These are phyloP conservation scores for Pseudogymnoascus sp. DNA, from an alignment of 2,329 filamentous ascomycete species.

Conservation along the genomic window DNA sequence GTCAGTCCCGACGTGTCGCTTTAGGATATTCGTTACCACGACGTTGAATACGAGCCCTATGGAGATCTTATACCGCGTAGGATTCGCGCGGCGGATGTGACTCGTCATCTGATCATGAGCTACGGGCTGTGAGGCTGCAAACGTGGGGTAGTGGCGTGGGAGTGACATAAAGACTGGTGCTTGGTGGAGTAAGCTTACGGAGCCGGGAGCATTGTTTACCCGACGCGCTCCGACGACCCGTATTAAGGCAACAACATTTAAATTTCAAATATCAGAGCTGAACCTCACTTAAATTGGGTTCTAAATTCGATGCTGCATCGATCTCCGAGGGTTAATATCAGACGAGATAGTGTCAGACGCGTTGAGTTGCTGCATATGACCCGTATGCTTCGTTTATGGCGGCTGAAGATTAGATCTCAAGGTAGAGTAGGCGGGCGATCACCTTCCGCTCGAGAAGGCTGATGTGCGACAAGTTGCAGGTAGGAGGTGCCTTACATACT, in stretches of 20 bases:
- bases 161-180: not conserved
- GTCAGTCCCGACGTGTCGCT: not conserved
- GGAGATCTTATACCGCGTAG: constrained; percentile 6
- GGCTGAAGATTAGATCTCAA: not conserved
- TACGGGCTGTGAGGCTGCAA: not conserved
- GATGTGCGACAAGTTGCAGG: not conserved
- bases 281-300: not conserved
- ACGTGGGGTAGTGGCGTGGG: not conserved
- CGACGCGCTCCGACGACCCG: not conserved
- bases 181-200: not conserved
- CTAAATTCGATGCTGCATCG: not conserved
- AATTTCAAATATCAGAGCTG: not conserved
- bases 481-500: not conserved
- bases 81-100: not conserved
- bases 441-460: not conserved
- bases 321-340: not conserved
- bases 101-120: not conserved
- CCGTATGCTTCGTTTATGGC: not conserved
- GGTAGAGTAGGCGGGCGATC: not conserved
- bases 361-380: not conserved
- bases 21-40: not conserved
- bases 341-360: not conserved
- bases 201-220: constrained; percentile 1
- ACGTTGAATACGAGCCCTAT: not conserved
- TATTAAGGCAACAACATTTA: not conserved